Percentiles rank a stretch among this genome's conserved stretches.
Conservation (phyloP, 2,329 filamentous ascomycete genomes). For the Metarhizium humberi region DNA sequence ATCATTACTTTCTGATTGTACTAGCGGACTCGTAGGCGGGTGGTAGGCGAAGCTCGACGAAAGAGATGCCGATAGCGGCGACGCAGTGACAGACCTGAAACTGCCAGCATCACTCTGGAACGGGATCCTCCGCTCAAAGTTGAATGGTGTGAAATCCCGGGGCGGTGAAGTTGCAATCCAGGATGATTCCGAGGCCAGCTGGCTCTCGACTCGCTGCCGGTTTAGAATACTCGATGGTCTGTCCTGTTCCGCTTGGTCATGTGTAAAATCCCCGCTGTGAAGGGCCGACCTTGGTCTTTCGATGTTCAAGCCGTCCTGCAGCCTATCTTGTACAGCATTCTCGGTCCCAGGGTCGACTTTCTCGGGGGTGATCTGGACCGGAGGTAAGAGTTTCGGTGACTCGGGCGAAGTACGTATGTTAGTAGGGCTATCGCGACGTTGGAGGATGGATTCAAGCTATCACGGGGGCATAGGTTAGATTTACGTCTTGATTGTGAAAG, state of each 20-base stretch:
- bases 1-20: slow-evolving; percentile 78
- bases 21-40: slow-evolving; percentile 84
- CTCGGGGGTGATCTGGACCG: slow-evolving; percentile 39
- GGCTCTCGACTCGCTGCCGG: background rate
- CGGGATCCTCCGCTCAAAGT: slow-evolving; percentile 26
- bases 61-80: slow-evolving; percentile 61
- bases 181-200: slow-evolving; percentile 7
- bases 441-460: slow-evolving; percentile 30
- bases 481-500: background rate
- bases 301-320: slow-evolving; percentile 54
- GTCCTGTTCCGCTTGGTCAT: slow-evolving; percentile 16
- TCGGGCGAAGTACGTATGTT: slow-evolving; percentile 23
- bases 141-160: slow-evolving; percentile 38
- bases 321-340: slow-evolving; percentile 26
- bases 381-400: slow-evolving; percentile 32
- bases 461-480: background rate
- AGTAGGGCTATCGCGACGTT: slow-evolving; percentile 13
- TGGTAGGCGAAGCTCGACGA: slow-evolving; percentile 77
- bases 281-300: slow-evolving; percentile 73
- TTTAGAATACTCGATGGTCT: slow-evolving; percentile 3
- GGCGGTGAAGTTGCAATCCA: slow-evolving; percentile 52
- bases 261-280: slow-evolving; percentile 59
- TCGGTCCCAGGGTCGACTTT: slow-evolving; percentile 19
- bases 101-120: slow-evolving; percentile 24
- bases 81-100: slow-evolving; percentile 35